Conservation (phyloP, 164 flowering plant species). For the Paratinospora sagittata region DNA sequence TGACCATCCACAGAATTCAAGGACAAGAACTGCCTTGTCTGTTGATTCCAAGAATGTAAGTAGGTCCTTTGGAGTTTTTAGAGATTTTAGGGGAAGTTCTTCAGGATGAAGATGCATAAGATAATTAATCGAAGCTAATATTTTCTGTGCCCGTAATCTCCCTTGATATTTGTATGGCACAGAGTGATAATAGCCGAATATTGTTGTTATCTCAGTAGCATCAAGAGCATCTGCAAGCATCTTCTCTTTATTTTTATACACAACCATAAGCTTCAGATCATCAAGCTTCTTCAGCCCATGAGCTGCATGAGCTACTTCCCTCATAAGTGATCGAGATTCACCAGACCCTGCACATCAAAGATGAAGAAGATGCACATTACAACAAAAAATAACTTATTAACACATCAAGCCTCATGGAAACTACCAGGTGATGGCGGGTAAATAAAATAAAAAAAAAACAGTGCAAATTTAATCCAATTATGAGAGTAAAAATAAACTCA, state of each 20-base stretch:
- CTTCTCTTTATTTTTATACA: conserved; percentile 55
- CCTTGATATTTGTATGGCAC: conserved; percentile 68
- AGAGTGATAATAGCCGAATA: conserved; percentile 57
- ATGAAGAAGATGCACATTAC: neutral
- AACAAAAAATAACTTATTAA: neutral
- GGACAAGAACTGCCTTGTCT: conserved; percentile 67
- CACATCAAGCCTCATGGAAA: neutral
- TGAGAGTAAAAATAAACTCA: too few relatives aligned
- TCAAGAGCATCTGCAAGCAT: conserved; percentile 62
- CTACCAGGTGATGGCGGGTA: too few relatives aligned
- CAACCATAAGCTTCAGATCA: conserved; percentile 49
- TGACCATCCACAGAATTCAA: conserved; percentile 92
- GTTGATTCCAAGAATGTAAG: conserved; percentile 52
- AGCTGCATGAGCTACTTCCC: conserved; percentile 37
- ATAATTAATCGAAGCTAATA: conserved; percentile 49
- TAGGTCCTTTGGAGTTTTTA: conserved; percentile 47
- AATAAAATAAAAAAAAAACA: too few relatives aligned
- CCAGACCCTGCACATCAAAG: conserved; percentile 65
- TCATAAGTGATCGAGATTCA: conserved; percentile 78
- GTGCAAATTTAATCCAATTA: too few relatives aligned
- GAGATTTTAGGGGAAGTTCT: conserved; percentile 51
- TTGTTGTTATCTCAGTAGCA: conserved; percentile 47
- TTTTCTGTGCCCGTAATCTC: conserved; percentile 43
- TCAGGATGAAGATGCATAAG: conserved; percentile 40
- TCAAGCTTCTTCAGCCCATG: conserved; percentile 29